These are phyloP conservation scores for Neonectria punicea DNA, from an alignment of 2,329 filamentous ascomycete species.

Conservation along the genomic window DNA sequence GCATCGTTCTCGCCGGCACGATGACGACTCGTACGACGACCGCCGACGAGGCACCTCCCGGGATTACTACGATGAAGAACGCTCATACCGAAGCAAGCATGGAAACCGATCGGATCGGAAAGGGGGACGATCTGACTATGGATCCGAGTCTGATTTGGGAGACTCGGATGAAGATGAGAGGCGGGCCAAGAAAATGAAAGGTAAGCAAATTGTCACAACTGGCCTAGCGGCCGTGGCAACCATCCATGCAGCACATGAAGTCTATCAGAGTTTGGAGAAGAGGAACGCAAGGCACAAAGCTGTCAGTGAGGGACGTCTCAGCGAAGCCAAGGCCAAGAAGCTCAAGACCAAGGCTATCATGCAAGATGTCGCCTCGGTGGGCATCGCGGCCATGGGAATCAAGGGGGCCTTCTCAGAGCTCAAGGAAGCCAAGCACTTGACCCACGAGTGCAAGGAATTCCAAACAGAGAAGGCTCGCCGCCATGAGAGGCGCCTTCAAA, in stretches of 20 bases:
- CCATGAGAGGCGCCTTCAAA: slow-evolving; percentile 59
- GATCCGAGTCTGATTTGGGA: slow-evolving; percentile 65
- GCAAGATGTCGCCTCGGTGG: slow-evolving; percentile 68
- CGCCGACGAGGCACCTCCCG: slow-evolving; percentile 53
- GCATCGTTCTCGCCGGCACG: slow-evolving; percentile 54
- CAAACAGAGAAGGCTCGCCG: slow-evolving; percentile 60
- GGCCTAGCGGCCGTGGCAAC: slow-evolving; percentile 68
- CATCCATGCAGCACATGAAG: slow-evolving; percentile 68
- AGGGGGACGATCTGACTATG: slow-evolving; percentile 57
- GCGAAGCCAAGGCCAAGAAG: slow-evolving; percentile 62
- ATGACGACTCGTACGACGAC: slow-evolving; percentile 59
- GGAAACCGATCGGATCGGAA: slow-evolving; percentile 50
- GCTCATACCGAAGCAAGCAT: slow-evolving; percentile 53
- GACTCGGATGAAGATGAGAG: slow-evolving; percentile 68
- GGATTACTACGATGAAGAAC: slow-evolving; percentile 60
- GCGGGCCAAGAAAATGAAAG: slow-evolving; percentile 66
- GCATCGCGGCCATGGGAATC: slow-evolving; percentile 67
- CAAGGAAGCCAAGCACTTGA: slow-evolving; percentile 64
- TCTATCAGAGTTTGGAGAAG: slow-evolving; percentile 69
- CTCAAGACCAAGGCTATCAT: slow-evolving; percentile 66
- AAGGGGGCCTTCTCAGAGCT: slow-evolving; percentile 66
- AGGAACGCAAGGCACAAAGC: slow-evolving; percentile 63
- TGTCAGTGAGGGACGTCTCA: slow-evolving; percentile 64
- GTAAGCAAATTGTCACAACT: slow-evolving; percentile 69
- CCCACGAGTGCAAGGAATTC: slow-evolving; percentile 61